Evolutionary conservation across 805 yeast species (phyloP), one percentile per base, ranked within the genome.

Genomic region (Candida palmyrensis): DNA sequence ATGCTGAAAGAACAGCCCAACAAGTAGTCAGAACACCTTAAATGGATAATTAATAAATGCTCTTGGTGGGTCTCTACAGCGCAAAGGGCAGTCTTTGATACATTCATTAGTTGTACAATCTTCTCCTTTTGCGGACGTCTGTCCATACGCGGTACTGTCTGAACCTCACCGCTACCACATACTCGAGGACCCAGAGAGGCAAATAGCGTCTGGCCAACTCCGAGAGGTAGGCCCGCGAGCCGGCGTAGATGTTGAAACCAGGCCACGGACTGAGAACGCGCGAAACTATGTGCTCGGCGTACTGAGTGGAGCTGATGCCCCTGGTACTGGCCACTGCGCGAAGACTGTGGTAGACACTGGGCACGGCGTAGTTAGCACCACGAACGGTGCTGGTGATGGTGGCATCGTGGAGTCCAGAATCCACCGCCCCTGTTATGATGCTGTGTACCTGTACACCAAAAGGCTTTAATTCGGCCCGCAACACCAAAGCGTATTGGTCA

Each of bases 371-470:
- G 9, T 33, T 30, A 2, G 53, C 45, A 7, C 42, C 45, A 1
- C 37, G 30, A 5, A 41, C 25, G 12, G 39, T 26, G 10, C 27
- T n/a, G 4, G 25, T 26, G 6, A 19, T 27, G 12, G 28, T 35
- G 6, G 38, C 24, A 30, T 55, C 60, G 12, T 45, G 45, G 19
- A 64, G 57, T 9, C 47, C 59, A 2, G 69, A 59, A 14, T 54
- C 47, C 8, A 67, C 68, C 9, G 59, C 61, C 3, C 73, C 73
- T 3, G 70, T 59, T 19, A 58, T 46, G 6, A 66, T 55, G 38
- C 58, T 51, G 29, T 63, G 55, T 3, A 64, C 68, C 32, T 51
- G 48, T 22, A 66, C 68, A 1, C 64, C 71, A 32, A 63, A 51
- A 0, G 60, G 59, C 25, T 44, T 41, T 50, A 66, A 43, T 37